phyloP scores from a whole-genome alignment of 1,284 basidiomycete genomes.

The Ceratobasidium sp. region DNA sequence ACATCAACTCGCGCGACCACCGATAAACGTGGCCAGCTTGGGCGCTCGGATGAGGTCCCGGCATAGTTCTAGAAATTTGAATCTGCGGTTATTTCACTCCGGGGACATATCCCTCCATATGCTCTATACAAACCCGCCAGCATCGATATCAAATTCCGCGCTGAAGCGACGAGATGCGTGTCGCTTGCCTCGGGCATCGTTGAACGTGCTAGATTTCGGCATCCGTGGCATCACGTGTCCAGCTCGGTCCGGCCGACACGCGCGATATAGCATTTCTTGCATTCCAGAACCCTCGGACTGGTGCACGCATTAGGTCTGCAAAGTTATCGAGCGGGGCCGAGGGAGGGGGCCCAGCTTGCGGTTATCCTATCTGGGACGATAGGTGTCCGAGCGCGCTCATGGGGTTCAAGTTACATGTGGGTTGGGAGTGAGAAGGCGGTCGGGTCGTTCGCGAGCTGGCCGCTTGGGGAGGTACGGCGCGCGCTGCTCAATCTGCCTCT shows the following conservation, averaged over 20 bases:
- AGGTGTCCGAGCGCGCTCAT: neutral
- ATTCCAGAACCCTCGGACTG: neutral
- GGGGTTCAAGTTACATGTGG: neutral
- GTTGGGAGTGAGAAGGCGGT: neutral
- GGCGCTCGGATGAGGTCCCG: neutral
- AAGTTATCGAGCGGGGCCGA: neutral
- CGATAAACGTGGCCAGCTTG: neutral
- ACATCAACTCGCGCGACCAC: neutral
- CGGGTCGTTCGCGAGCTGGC: constrained; percentile 10
- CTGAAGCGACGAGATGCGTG: constrained; percentile 1
- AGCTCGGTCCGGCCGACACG: neutral
- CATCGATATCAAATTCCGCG: neutral
- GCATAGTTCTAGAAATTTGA: neutral
- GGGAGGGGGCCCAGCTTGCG: neutral
- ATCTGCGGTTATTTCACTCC: neutral
- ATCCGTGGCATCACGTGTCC: constrained; percentile 14
- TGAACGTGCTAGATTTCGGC: constrained; percentile 14
- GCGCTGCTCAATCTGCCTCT: neutral
- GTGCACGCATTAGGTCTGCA: neutral
- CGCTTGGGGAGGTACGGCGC: neutral
- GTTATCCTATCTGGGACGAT: neutral
- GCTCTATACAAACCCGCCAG: neutral
- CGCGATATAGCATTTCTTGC: neutral
- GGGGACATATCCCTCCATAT: neutral
- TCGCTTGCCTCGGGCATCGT: constrained; percentile 12